Base-by-base conservation (phyloP, 2,329 filamentous ascomycete genomes). In the Colletotrichum liriopes region DNA sequence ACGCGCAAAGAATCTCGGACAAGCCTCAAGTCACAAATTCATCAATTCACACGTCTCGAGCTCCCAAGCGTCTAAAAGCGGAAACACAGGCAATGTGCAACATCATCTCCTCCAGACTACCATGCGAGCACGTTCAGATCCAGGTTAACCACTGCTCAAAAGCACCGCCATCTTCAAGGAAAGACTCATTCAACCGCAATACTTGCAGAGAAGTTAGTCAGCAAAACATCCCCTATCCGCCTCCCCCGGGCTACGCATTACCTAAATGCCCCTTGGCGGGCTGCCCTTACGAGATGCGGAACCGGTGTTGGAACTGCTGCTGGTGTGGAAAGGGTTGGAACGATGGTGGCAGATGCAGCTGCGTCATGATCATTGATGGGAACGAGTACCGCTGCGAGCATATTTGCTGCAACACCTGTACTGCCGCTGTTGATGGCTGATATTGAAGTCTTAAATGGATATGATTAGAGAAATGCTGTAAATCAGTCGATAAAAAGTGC, bases 241-340 rank as follows among this genome's bases (percentile, higher is more conserved):
- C 85, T 23, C 86, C 86, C 23, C 82, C 85, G 6, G 82, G 83
- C 73, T 84, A 84, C 76, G 74, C 75, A 23, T 71, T 79, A 35
- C 83, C 84, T 59, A 82, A 83, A 71, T 88, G 86, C 74, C 85
- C 86, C 55, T 77, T 88, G 67, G 74, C 82, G 9, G 80, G 81
- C 61, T 89, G 87, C 66, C 86, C 87, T 9, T 89, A 86, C 74
- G 86, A 87, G 78, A 79, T 80, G 59, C 84, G 84, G 70, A 84
- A 86, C 68, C 82, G 87, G 41, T 83, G 78, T 73, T 89, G 87
- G 87, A 87, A 87, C 78, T 89, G 87, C 78, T 89, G 87, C 78
- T 88, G 86, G 86, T 89, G 87, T 70, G 87, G 87, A 37, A 88
- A 88, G 75, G 80, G 81, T n/a, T 84, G 84, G 82, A 89, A 89